Conservation (phyloP, 1,284 basidiomycete genomes). For the Malassezia equina region DNA sequence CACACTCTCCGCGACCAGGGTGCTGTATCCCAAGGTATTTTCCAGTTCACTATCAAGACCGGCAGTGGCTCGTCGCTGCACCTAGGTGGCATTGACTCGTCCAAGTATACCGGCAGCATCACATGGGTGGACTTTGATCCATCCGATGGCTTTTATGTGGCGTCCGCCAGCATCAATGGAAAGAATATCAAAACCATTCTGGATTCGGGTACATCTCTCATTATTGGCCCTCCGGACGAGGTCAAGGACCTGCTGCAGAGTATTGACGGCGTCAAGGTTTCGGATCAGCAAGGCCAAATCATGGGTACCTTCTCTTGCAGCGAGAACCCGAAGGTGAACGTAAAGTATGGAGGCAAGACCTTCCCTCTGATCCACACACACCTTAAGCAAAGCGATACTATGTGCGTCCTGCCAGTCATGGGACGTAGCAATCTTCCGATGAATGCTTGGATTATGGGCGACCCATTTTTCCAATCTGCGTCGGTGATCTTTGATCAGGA, state of each 20-base stretch:
- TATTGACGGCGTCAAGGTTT: conserved; percentile 50
- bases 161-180: conserved; percentile 30
- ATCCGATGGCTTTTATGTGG: conserved; percentile 43
- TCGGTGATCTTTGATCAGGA: conserved; percentile 49
- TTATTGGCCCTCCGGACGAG: conserved; percentile 47
- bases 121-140: conserved; percentile 49
- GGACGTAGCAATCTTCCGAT: conserved; percentile 40
- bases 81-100: conserved; percentile 51
- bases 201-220: conserved; percentile 53
- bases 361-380: not conserved
- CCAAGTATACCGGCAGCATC: conserved; percentile 35
- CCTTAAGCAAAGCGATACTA: conserved; percentile 22
- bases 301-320: not conserved
- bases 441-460: conserved; percentile 49
- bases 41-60: conserved; percentile 52
- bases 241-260: conserved; percentile 50
- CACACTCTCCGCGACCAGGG: conserved; percentile 21
- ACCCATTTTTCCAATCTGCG: conserved; percentile 38
- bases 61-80: conserved; percentile 54
- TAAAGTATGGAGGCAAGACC: not conserved
- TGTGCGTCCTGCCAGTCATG: conserved; percentile 37
- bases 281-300: not conserved
- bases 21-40: conserved; percentile 39
- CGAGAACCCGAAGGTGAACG: not conserved
- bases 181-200: conserved; percentile 51